Evolutionary conservation across 257 asterid genomes (phyloP), one percentile per base, ranked within the genome.

Genomic region (Plantago ovata): DNA sequence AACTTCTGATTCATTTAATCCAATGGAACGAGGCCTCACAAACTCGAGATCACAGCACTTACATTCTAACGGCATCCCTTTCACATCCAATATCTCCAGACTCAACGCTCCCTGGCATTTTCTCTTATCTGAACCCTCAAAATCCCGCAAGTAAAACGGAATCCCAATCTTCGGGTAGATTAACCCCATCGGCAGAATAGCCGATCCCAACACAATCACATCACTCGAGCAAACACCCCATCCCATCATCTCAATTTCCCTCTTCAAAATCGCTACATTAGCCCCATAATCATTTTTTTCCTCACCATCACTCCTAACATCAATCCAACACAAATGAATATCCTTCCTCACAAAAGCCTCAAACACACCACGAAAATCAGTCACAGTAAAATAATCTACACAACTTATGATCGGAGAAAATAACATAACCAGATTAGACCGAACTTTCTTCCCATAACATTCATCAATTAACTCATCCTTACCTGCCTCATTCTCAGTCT

Each of bases 211-310:
- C 38, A 80, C 69, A 73, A 86, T 65, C 42, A 75, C 63, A 69
- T 88, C 80, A 10, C 84, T 85, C 10, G 95, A 84, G 72, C 91
- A 80, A 82, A 69, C 75, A 4, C 95, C 85, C 95, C 93, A 92
- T 14, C 94, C 93, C 47, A 79, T 79, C 61, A 75, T 73, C 62
- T 66, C 63, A 56, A 80, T 61, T 47, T 69, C 68, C 44, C 77
- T 78, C 66, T 73, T 75, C 39, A 81, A 54, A 9, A 19, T 41
- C 13, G 36, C 36, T 28, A 28, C 36, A 28, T 28, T 28, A 28
- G 16, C 51, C 50, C 49, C 72, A 65, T 45, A 49, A 22, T 58
- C 69, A 69, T 46, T 54, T 59, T 70, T 67, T 52, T 65, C 62
- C 18, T 40, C 76, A 68, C 52, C 75, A 53, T 61, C 73, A 54